A percentile compares a stretch with the other conserved stretches of the same genome.
phyloP scores from a whole-genome alignment of 2,329 filamentous ascomycete species.

The Sordariomycetes sp. region DNA sequence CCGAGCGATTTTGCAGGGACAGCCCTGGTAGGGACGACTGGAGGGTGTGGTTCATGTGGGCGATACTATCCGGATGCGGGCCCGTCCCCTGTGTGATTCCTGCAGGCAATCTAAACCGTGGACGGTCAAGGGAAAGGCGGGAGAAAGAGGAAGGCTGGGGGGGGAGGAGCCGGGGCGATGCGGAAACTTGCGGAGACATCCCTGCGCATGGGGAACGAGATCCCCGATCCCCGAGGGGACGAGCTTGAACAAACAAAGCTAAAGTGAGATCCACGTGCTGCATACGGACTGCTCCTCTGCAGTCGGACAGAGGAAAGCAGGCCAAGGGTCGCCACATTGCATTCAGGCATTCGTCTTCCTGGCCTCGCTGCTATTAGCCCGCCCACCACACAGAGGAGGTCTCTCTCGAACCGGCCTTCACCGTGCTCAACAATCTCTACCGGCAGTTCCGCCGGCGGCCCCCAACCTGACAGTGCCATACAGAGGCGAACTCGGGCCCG shows the following conservation, averaged over 20 bases:
- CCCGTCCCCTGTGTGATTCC: background rate
- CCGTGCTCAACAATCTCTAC: background rate
- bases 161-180: background rate
- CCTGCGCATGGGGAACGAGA: background rate
- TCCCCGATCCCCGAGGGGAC: background rate
- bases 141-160: background rate
- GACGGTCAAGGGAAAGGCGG: background rate
- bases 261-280: no score
- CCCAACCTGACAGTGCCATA: background rate
- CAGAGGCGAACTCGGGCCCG: no score
- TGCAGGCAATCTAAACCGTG: background rate
- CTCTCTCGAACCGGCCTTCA: background rate
- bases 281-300: no score
- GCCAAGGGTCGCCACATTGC: no score
- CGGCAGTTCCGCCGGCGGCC: background rate
- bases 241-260: background rate
- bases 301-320: no score
- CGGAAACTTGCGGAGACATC: no score
- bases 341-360: no score
- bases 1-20: background rate
- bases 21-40: background rate
- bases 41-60: background rate
- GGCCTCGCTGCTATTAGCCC: no score
- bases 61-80: background rate
- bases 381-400: no score